Evolutionary conservation across 805 yeast genomes (phyloP), one percentile per base, ranked within the genome.

Genomic region (Cyberlindnera mrakii): DNA sequence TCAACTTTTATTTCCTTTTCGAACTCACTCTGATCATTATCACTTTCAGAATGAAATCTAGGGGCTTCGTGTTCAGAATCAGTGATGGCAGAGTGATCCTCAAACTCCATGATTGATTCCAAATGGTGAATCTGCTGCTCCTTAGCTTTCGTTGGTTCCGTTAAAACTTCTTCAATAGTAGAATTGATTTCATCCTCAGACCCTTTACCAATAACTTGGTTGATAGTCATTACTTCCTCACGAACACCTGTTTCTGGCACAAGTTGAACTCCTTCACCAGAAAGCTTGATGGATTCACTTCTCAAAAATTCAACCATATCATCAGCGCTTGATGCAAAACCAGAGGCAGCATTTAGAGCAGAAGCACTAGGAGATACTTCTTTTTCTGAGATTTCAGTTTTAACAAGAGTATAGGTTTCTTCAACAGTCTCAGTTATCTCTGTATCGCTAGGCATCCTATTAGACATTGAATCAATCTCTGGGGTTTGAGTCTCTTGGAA

Each of bases 151-250:
- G n/a, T 30, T 10, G 33, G 18, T 13, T 29, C 39, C 5, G 35
- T 33, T 5, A 16, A 3, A 5, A 23, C 7, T 13, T 18, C 18
- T 20, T 33, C 33, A 10, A 5, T 16, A 19, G 5, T 17, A 27
- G 25, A 35, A 3, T 40, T 42, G 30, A 38, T 11, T 29, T 41
- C 48, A 31, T 16, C 16, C 16, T 43, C 45, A 23, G 44, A 42
- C 17, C 43, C 50, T 25, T 42, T 33, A 25, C 42, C 46, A 13
- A 30, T 34, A 15, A 25, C 37, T n/a, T 44, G 41, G 13, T 37
- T 33, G 16, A 27, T 8, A 6, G 23, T 17, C 7, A 37, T 30
- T 10, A 9, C 29, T 11, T 20, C 31, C 7, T 25, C 34, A 6
- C 19, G 25, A 7, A 17, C 17, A 7, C 41, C 27, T 8, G 48